Evolutionary conservation across 768 basidiomycete genomes (phyloP).

Genomic region (Amanita phalloides): DNA sequence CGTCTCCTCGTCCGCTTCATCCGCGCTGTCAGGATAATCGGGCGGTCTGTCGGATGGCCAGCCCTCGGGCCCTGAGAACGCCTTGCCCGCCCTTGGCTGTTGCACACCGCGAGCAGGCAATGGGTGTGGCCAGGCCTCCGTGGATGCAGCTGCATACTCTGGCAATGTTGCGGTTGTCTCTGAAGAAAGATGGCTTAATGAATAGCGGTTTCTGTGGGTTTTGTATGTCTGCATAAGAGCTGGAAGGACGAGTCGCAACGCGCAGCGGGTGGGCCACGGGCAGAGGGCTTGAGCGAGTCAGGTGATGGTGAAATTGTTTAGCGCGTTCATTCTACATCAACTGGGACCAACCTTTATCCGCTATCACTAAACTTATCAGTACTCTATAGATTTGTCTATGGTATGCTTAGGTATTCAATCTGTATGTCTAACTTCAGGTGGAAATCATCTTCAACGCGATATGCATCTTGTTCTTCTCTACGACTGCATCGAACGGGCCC

Average conservation of each 20-base stretch:
- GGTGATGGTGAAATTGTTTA: too few relatives aligned
- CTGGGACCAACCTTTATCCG: too few relatives aligned
- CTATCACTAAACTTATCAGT: background rate
- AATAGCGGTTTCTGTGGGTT: slow-evolving; percentile 46
- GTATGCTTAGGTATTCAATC: background rate
- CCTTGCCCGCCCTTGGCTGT: background rate
- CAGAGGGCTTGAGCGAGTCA: background rate
- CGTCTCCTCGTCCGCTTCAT: slow-evolving; percentile 67
- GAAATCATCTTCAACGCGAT: background rate
- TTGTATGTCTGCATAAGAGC: slow-evolving; percentile 15
- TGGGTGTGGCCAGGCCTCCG: slow-evolving; percentile 5
- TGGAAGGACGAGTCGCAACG: background rate
- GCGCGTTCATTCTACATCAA: too few relatives aligned
- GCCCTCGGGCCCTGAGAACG: slow-evolving; percentile 7
- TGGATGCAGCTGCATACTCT: slow-evolving; percentile 34
- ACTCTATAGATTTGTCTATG: background rate
- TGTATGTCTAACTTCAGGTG: background rate
- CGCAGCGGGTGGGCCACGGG: background rate
- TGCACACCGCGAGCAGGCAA: background rate
- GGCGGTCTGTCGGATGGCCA: slow-evolving; percentile 46
- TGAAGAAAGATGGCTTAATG: slow-evolving; percentile 48
- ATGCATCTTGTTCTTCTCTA: background rate
- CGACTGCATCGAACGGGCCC: slow-evolving; percentile 37
- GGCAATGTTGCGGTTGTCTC: slow-evolving; percentile 60
- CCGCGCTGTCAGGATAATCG: slow-evolving; percentile 62